These are phyloP conservation scores for Colletotrichum sp. DNA, from an alignment of 2,329 filamentous ascomycete genomes.

Conservation along the genomic window DNA sequence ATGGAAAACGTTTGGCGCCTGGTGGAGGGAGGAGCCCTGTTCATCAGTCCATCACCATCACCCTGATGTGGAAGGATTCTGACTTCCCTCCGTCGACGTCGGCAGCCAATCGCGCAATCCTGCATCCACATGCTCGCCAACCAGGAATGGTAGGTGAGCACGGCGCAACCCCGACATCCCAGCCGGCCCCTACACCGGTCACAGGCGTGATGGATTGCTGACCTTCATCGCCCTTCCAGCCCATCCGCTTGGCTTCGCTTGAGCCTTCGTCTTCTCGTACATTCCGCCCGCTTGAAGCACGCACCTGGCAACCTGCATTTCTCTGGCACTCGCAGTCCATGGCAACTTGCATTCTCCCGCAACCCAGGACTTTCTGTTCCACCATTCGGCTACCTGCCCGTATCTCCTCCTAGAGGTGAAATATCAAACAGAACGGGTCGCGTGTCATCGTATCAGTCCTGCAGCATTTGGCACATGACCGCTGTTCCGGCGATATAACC, in stretches of 20 bases:
- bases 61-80: neutral
- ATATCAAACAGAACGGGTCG: neutral
- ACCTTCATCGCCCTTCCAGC: neutral
- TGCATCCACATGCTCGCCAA: neutral
- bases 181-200: neutral
- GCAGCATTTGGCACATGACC: slow-evolving; percentile 9
- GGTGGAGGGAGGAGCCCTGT: neutral
- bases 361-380: neutral
- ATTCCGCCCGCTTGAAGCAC: neutral
- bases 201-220: neutral
- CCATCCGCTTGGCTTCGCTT: neutral
- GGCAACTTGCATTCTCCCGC: neutral
- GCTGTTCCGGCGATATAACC: neutral
- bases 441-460: neutral
- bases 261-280: neutral
- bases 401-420: neutral
- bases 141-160: slow-evolving; percentile 15
- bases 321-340: neutral
- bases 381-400: neutral
- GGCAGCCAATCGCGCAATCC: slow-evolving; percentile 7
- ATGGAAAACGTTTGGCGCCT: neutral
- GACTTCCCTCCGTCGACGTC: neutral
- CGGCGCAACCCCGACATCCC: neutral
- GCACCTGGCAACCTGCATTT: neutral
- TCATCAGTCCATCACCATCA: neutral